Base-by-base conservation (phyloP, 1,284 basidiomycete genomes). In the Heliocybe sulcata region DNA sequence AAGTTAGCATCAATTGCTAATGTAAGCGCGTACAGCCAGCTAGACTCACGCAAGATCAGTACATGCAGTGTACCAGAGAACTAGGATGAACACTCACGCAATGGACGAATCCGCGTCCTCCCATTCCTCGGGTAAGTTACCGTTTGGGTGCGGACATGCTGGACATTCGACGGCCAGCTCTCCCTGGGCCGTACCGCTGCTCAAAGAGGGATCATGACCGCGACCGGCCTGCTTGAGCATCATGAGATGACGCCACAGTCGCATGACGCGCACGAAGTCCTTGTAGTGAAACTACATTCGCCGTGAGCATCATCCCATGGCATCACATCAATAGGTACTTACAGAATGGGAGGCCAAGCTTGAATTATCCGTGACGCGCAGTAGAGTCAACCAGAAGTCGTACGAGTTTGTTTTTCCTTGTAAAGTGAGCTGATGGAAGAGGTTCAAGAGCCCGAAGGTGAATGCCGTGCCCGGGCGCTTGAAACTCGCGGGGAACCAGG, bases 1-100 rank as follows among this genome's bases (percentile, higher is more conserved):
- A 71, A 71, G 54, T 69, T 63, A 2, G 61, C 64, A 47, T 65
- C 66, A 2, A 67, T 56, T 20, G 60, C 63, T 4, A 68, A 48
- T 33, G 64, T 64, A 0, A 67, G 53, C 3, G 58, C 57, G 52
- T 65, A 65, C 0, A 68, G 54, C 57, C 58, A 68, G 10, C 65
- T 63, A 35, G n/a, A n/a, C n/a, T n/a, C n/a, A n/a, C n/a, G n/a
- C n/a, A n/a, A n/a, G n/a, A n/a, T n/a, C n/a, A n/a, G n/a, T n/a
- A n/a, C n/a, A n/a, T n/a, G n/a, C n/a, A n/a, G n/a, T n/a, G n/a
- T n/a, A n/a, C n/a, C n/a, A n/a, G n/a, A n/a, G n/a, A n/a, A n/a
- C n/a, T n/a, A n/a, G n/a, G n/a, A n/a, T n/a, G n/a, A n/a, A n/a
- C n/a, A n/a, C n/a, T n/a, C n/a, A n/a, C n/a, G 33, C 33, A 35